Conservation (phyloP, 495 filamentous ascomycete species). For the Friedmanniomyces endolithicus region DNA sequence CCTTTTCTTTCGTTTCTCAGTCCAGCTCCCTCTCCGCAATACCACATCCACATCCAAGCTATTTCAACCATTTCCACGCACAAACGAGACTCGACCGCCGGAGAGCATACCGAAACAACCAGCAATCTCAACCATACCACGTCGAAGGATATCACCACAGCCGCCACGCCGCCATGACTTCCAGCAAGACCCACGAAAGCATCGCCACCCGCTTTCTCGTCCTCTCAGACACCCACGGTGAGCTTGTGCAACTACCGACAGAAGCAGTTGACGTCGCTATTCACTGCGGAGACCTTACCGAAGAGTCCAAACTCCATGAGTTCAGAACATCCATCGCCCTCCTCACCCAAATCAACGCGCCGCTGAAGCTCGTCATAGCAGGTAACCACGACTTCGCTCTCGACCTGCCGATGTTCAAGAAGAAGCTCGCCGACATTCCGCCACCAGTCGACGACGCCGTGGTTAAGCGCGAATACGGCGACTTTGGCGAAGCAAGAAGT, state of each 20-base stretch:
- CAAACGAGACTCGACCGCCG: no score
- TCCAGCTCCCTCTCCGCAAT: no score
- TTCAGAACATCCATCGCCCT: slow-evolving; percentile 41
- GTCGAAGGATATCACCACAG: no score
- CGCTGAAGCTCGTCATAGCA: slow-evolving; percentile 65
- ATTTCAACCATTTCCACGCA: no score
- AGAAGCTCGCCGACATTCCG: background rate
- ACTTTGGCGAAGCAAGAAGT: background rate
- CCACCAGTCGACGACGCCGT: background rate
- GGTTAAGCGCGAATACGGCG: background rate
- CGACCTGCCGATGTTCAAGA: slow-evolving; percentile 32
- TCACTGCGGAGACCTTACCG: slow-evolving; percentile 63
- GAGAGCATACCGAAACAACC: no score
- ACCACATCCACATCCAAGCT: no score
- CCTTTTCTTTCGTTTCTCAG: no score
- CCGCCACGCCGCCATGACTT: no score
- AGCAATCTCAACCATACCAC: no score
- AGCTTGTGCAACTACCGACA: slow-evolving; percentile 29
- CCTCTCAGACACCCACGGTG: slow-evolving; percentile 25
- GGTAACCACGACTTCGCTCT: slow-evolving; percentile 71
- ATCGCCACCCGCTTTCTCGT: slow-evolving; percentile 21
- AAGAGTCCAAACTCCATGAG: slow-evolving; percentile 43
- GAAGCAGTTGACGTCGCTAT: slow-evolving; percentile 46
- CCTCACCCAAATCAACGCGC: slow-evolving; percentile 44
- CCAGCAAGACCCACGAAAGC: no score